Base-by-base conservation (phyloP, 495 filamentous ascomycete species). In the Trypethelium eluteriae region DNA sequence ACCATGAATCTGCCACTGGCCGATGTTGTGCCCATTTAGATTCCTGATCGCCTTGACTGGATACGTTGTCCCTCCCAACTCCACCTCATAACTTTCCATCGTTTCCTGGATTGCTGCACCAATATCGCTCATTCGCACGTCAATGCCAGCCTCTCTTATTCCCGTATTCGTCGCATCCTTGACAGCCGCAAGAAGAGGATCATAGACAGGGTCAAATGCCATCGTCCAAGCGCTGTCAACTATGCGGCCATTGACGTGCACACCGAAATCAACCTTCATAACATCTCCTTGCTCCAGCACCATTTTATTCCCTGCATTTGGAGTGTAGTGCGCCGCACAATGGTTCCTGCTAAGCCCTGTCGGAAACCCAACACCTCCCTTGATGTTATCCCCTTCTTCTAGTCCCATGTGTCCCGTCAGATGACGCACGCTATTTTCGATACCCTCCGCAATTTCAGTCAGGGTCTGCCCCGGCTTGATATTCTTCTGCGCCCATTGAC, bases 181-280 rank as follows among this genome's bases (percentile, higher is more conserved):
- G 61, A 85, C 84, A 0, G 85, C 83, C 12, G 76, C 78, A 47
- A 88, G 76, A 5, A 88, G 76, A 66, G 84, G 84, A 69, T 88
- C 85, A 67, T 87, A 88, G 5, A 78, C 76, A 1, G 82, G 82
- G 46, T 88, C 82, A 66, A 86, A 88, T 2, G 83, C 74, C 75
- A 88, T 77, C 2, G 85, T 88, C 67, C 86, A 88, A 0, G 85
- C 85, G 71, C 80, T 83, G 70, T 88, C 85, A 39, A 88, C 85
- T 69, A 88, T 88, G 66, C 84, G 77, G 41, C 85, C 85, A 68
- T 87, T 86, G 68, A 88, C 74, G 65, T 88, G 85, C 39, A 85
- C 84, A 38, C 85, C 85, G 70, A 87, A 85, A 70, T 88, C 85
- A n/a, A 88, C 82, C 69, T 86, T 88, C 82, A 88, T 82, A 11